Evolutionary conservation across 2,329 filamentous ascomycete genomes (phyloP).

Genomic region (Zelopaecilomyces penicillatus): DNA sequence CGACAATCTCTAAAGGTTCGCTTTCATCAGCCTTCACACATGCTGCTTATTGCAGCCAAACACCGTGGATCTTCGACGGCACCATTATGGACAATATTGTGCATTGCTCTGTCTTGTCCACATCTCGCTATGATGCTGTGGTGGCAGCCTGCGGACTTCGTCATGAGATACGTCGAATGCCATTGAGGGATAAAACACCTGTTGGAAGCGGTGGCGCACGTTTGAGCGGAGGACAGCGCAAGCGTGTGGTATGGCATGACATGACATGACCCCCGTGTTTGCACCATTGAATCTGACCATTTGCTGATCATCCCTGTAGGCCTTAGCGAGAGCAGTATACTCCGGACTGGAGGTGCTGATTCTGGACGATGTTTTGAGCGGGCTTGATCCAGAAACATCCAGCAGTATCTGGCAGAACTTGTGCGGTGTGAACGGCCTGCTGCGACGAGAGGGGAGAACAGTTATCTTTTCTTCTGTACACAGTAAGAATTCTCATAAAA

Average conservation of each 20-base stretch:
- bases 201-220: neutral
- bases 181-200: neutral
- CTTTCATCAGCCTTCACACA: neutral
- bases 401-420: too few species aligned
- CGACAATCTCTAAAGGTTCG: neutral
- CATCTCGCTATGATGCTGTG: neutral
- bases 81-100: neutral
- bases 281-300: too few species aligned
- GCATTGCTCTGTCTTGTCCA: neutral
- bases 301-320: too few species aligned
- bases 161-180: neutral
- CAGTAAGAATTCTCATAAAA: too few species aligned
- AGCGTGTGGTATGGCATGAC: neutral
- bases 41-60: slow-evolving; percentile 1
- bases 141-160: neutral
- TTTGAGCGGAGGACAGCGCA: neutral
- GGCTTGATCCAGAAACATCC: neutral
- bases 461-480: too few species aligned
- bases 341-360: neutral
- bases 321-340: neutral
- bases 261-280: too few species aligned
- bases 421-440: too few species aligned
- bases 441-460: too few species aligned
- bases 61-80: neutral
- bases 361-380: neutral